phyloP scores from a whole-genome alignment of 1,139 yeast species.

The Blastobotrys proliferans region DNA sequence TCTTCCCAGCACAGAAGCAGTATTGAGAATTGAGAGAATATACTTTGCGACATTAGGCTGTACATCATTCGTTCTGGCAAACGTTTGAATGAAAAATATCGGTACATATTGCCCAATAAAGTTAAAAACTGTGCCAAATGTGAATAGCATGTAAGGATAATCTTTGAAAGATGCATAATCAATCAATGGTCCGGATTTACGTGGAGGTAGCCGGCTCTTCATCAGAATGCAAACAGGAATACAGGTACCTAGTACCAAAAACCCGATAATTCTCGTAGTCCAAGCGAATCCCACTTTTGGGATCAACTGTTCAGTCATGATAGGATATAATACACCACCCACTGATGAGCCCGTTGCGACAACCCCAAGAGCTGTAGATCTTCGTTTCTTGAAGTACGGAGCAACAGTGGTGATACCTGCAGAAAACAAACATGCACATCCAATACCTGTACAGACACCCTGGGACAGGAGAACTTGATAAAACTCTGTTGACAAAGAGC shows the following conservation, averaged over 20 bases:
- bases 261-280: slow-evolving; percentile 33
- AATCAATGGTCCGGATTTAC: slow-evolving; percentile 29
- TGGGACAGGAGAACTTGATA: slow-evolving; percentile 57
- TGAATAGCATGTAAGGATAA: slow-evolving; percentile 28
- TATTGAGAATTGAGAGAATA: slow-evolving; percentile 47
- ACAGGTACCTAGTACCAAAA: slow-evolving; percentile 27
- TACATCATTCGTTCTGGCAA: slow-evolving; percentile 27
- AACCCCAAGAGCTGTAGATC: slow-evolving; percentile 54
- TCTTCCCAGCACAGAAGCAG: slow-evolving; percentile 48
- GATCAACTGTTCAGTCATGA: slow-evolving; percentile 29
- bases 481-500: slow-evolving; percentile 47
- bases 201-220: slow-evolving; percentile 31
- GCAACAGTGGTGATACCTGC: slow-evolving; percentile 27
- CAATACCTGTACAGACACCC: slow-evolving; percentile 52
- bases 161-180: slow-evolving; percentile 33
- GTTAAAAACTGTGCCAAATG: slow-evolving; percentile 30
- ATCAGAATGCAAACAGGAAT: slow-evolving; percentile 23
- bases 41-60: slow-evolving; percentile 27
- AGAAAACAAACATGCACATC: slow-evolving; percentile 41
- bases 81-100: slow-evolving; percentile 35
- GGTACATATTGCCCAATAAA: slow-evolving; percentile 36
- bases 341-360: slow-evolving; percentile 57
- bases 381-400: slow-evolving; percentile 51
- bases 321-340: slow-evolving; percentile 35
- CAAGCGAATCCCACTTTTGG: slow-evolving; percentile 33